phyloP scores from a whole-genome alignment of 2,329 filamentous ascomycete species.

The Aureobasidium sp. region DNA sequence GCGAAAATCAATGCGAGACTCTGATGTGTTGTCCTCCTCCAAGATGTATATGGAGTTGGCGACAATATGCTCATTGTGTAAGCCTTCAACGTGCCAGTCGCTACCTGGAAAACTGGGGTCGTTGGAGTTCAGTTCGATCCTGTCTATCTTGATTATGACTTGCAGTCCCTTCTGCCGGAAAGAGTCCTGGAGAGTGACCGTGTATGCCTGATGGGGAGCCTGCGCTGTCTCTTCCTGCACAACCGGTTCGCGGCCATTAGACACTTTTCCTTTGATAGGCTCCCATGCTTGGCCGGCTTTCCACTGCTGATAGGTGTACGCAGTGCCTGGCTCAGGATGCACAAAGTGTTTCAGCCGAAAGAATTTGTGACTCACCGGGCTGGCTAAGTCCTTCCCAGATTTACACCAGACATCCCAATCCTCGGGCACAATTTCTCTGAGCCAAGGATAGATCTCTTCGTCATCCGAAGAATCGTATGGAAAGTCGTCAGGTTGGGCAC shows the following conservation, averaged over 20 bases:
- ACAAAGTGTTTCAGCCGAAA: background rate
- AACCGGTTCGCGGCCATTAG: background rate
- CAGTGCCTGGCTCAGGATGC: constrained; percentile 13
- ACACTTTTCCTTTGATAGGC: background rate
- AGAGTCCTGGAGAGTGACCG: constrained; percentile 18
- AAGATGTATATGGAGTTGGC: constrained; percentile 56
- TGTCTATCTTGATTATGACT: constrained; percentile 54
- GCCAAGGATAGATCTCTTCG: background rate
- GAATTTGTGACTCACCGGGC: background rate
- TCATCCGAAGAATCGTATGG: constrained; percentile 7
- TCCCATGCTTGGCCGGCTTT: constrained; percentile 4
- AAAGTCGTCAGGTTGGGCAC: background rate
- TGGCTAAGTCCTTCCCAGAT: background rate
- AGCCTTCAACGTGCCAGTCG: constrained; percentile 41
- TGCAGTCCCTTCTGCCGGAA: constrained; percentile 44
- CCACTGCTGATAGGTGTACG: constrained; percentile 15
- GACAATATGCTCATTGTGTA: constrained; percentile 53
- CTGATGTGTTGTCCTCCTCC: constrained; percentile 52
- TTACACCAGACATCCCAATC: constrained; percentile 7
- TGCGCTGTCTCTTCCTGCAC: background rate
- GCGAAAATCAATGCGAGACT: constrained; percentile 45
- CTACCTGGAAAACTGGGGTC: constrained; percentile 46
- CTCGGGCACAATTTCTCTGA: background rate
- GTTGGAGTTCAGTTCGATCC: constrained; percentile 50
- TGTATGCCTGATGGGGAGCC: constrained; percentile 20